Conservation (phyloP, 257 asterid genomes). For the Misopates orontium region DNA sequence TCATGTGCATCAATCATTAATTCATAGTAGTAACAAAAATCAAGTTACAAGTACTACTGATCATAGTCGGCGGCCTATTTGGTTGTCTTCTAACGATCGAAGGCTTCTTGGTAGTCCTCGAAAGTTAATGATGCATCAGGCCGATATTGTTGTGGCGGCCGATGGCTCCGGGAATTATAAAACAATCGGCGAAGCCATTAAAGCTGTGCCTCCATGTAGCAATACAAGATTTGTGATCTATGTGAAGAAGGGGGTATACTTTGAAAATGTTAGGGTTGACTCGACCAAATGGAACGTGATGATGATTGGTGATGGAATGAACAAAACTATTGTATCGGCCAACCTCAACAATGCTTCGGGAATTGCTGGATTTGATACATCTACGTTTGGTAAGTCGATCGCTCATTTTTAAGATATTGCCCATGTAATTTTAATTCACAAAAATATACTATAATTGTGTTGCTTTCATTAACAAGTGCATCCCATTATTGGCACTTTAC, state of each 20-base stretch:
- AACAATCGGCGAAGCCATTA: slow-evolving; percentile 34
- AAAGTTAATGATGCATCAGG: neutral
- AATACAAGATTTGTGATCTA: slow-evolving; percentile 26
- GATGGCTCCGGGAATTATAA: slow-evolving; percentile 39
- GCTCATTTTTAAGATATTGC: no score
- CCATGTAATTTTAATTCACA: neutral
- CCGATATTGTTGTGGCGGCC: slow-evolving; percentile 35
- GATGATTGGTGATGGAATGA: slow-evolving; percentile 42
- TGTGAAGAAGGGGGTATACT: slow-evolving; percentile 34
- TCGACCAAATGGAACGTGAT: slow-evolving; percentile 24
- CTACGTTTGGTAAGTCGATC: slow-evolving; percentile 31
- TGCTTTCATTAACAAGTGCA: neutral
- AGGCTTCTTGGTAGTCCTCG: neutral
- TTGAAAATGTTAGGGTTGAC: slow-evolving; percentile 30
- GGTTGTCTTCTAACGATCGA: slow-evolving; percentile 17
- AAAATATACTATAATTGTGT: no score
- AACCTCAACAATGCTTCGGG: slow-evolving; percentile 16
- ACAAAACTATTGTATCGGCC: slow-evolving; percentile 29
- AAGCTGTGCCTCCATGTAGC: slow-evolving; percentile 24
- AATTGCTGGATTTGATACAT: slow-evolving; percentile 2
- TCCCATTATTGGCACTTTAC: no score
- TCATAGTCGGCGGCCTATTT: neutral
- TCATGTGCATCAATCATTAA: neutral
- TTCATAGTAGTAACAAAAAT: neutral
- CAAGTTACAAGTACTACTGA: no score